These are phyloP conservation scores for Phylloporus sp. DNA, from an alignment of 768 basidiomycete species.

Conservation along the genomic window DNA sequence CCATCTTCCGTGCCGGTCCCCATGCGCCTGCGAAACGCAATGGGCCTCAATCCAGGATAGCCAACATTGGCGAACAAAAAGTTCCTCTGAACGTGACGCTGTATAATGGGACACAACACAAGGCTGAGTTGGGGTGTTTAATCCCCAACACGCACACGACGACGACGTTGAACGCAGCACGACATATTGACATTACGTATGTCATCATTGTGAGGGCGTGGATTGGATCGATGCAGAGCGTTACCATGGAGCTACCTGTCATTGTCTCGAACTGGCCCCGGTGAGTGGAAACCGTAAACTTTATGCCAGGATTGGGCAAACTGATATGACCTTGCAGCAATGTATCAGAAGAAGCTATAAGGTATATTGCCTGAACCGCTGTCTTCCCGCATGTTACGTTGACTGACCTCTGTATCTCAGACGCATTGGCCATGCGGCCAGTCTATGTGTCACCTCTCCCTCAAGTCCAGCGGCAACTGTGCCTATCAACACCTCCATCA, in stretches of 20 bases:
- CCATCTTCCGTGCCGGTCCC: slow-evolving; percentile 65
- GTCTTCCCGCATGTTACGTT: not conserved
- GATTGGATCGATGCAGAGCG: slow-evolving; percentile 60
- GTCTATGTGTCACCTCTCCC: slow-evolving; percentile 31
- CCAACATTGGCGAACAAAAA: slow-evolving; percentile 65
- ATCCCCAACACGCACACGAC: slow-evolving; percentile 74
- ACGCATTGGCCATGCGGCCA: slow-evolving; percentile 48
- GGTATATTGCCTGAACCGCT: slow-evolving; percentile 21
- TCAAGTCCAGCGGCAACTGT: slow-evolving; percentile 29
- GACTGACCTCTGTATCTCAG: slow-evolving; percentile 22
- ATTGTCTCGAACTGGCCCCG: slow-evolving; percentile 85
- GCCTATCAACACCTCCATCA: slow-evolving; percentile 23
- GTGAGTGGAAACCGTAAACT: slow-evolving; percentile 37
- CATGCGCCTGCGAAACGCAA: slow-evolving; percentile 49
- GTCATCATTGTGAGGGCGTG: slow-evolving; percentile 72
- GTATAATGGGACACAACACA: slow-evolving; percentile 66
- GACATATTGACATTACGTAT: slow-evolving; percentile 86
- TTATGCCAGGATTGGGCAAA: not conserved
- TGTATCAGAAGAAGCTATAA: slow-evolving; percentile 70
- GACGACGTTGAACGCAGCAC: slow-evolving; percentile 74
- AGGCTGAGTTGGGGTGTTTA: slow-evolving; percentile 66
- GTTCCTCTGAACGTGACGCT: slow-evolving; percentile 69
- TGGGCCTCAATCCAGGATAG: slow-evolving; percentile 51
- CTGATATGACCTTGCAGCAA: slow-evolving; percentile 37
- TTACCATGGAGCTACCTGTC: slow-evolving; percentile 73